Base-by-base conservation (phyloP, 805 yeast genomes). In the Hanseniaspora pseudoguilliermondii region DNA sequence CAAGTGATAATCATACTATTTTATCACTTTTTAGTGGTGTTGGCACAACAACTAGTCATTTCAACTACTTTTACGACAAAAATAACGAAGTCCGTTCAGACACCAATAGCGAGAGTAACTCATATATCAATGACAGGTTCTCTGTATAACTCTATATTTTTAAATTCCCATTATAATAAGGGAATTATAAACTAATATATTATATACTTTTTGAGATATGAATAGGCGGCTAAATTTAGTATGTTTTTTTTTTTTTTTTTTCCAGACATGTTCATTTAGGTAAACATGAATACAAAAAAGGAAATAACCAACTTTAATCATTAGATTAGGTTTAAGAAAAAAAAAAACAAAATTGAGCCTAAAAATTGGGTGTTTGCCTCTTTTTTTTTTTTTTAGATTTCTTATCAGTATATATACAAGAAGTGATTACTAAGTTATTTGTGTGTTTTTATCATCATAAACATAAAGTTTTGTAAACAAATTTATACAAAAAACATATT, bases 21-120 rank as follows among this genome's bases (percentile, higher is more conserved):
- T 38, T 47, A 16, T 49, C 58, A 21, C 46, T 50, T 3, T 47
- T 47, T 29, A 55, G 58, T 36, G 55, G 58, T 21, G 49, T 44
- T 13, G 58, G 44, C 8, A 49, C 51, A 13, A 53, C 56, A 20
- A 46, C 49, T 15, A 53, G 56, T 20, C 56, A 46, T 23, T 53
- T 35, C 25, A 46, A 53, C 27, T 53, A 46, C 29, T 32, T 43
- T 20, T 38, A 52, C 23, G 39, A 29, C 16, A 46, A 9, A 34
- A 46, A 46, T 23, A 41, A 41, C 15, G 44, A 41, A 7, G 10
- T 41, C 10, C 23, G 44, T 5, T 41, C 44, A 4, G 44, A 41
- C 16, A 41, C 32, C 25, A 23, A 41, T 15, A 41, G 44, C 20
- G 44, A 41, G 9, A 41, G 44, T 8, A 41, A 41, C 29, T 41